Conservation (phyloP, 164 flowering plant species). For the Liriodendron chinense region DNA sequence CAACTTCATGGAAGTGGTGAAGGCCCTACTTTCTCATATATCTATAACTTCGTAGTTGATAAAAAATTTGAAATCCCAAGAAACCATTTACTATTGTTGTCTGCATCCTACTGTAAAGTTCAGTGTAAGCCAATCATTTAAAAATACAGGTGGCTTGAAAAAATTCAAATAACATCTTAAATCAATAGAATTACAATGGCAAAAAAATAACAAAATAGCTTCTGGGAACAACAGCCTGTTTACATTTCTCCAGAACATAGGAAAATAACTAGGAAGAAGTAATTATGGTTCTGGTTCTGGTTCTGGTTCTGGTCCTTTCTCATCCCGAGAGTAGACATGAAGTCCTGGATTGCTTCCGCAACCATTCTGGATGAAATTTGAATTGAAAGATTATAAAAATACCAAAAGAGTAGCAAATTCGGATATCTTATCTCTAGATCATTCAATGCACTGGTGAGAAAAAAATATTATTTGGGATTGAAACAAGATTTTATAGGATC, state of each 20-base stretch:
- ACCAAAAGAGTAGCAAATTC: too few species aligned
- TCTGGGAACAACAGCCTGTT: not conserved
- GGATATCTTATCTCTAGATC: too few species aligned
- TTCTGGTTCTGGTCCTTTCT: too few species aligned
- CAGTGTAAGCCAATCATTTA: constrained; percentile 2
- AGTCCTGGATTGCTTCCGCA: too few species aligned
- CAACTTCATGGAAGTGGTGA: too few species aligned
- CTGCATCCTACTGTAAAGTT: not conserved
- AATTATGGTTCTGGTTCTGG: not conserved
- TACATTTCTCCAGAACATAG: not conserved
- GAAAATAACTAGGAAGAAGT: not conserved
- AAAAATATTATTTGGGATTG: too few species aligned
- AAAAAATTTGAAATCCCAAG: constrained; percentile 7
- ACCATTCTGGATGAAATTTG: too few species aligned
- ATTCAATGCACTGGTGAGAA: too few species aligned
- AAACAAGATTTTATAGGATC: not conserved
- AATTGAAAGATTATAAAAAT: too few species aligned
- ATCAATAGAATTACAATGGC: not conserved
- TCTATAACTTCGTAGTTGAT: constrained; percentile 3
- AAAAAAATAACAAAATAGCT: not conserved
- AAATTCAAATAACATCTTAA: not conserved
- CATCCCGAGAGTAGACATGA: too few species aligned
- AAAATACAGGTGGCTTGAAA: not conserved
- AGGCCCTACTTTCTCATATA: too few species aligned
- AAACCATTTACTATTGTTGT: not conserved